Conservation (phyloP, 2,329 filamentous ascomycete species). For the Pyricularia grisea region DNA sequence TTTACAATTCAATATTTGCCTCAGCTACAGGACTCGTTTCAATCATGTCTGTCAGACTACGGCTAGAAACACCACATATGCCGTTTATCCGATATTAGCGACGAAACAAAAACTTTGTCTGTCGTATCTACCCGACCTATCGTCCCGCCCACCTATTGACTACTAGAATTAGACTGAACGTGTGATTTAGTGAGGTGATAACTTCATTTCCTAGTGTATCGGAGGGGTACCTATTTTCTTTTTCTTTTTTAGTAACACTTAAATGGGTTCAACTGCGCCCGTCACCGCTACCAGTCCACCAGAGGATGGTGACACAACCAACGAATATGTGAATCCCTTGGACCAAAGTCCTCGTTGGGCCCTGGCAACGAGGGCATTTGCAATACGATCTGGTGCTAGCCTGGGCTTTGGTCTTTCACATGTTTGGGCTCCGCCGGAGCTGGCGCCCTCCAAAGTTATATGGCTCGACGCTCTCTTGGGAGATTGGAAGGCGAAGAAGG, state of each 20-base stretch:
- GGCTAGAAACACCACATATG: background rate
- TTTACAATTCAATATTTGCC: background rate
- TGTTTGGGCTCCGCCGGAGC: background rate
- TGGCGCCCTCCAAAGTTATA: slow-evolving; percentile 12
- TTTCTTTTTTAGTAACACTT: background rate
- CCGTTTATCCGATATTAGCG: background rate
- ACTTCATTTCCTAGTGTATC: background rate
- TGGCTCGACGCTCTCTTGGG: slow-evolving; percentile 17
- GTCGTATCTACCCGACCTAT: background rate
- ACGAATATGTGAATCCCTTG: slow-evolving; percentile 15
- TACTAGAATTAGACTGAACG: background rate
- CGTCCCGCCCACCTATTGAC: background rate
- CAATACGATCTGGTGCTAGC: slow-evolving; percentile 12
- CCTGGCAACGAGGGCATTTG: slow-evolving; percentile 15
- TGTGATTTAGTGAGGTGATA: background rate
- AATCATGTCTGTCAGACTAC: background rate
- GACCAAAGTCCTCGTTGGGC: slow-evolving; percentile 16
- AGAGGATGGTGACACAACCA: background rate
- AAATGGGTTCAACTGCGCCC: background rate
- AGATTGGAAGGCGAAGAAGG: slow-evolving; percentile 13
- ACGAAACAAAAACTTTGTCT: background rate
- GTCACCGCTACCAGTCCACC: background rate
- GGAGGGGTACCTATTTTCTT: no score
- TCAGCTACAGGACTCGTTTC: background rate
- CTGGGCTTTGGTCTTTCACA: slow-evolving; percentile 14